A percentile compares a stretch with the other conserved stretches of the same genome.
Conservation (phyloP, 2,329 filamentous ascomycete genomes). For the Sodiomyces alkalinus region DNA sequence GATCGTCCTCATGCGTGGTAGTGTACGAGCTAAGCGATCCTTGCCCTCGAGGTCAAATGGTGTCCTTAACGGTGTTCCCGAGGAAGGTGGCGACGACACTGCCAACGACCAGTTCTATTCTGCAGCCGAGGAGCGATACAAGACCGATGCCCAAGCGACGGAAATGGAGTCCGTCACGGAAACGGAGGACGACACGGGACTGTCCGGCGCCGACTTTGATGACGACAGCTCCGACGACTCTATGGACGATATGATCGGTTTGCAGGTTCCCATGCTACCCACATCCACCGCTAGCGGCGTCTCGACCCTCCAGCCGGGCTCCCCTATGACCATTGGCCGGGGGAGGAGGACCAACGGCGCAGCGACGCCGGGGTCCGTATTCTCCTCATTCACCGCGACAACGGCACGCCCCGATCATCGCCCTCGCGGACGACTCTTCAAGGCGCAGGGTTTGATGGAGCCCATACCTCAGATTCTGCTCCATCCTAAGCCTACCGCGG, state of each 20-base stretch:
- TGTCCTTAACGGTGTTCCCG: conserved; percentile 40
- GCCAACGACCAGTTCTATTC: conserved; percentile 88
- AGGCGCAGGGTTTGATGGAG: conserved; percentile 59
- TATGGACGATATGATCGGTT: conserved; percentile 82
- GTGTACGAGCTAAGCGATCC: conserved; percentile 37
- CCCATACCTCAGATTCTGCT: conserved; percentile 63
- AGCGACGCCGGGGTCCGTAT: conserved; percentile 73
- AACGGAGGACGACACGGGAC: conserved; percentile 40
- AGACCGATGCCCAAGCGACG: conserved; percentile 41
- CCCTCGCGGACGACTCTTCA: conserved; percentile 66
- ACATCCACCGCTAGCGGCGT: conserved; percentile 66
- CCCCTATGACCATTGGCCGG: conserved; percentile 58
- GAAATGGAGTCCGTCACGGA: conserved; percentile 45
- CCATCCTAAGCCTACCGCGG: conserved; percentile 61
- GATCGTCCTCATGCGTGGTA: conserved; percentile 62
- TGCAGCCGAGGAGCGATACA: conserved; percentile 65
- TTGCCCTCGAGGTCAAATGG: conserved; percentile 33
- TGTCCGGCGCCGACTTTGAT: conserved; percentile 49
- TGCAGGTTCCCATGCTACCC: conserved; percentile 64
- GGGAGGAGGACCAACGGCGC: conserved; percentile 54
- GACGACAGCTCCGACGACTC: conserved; percentile 78
- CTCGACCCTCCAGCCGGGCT: conserved; percentile 66
- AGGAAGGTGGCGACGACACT: conserved; percentile 64
- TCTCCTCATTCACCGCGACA: conserved; percentile 73
- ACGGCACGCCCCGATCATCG: conserved; percentile 64